Evolutionary conservation across 345 rosid species (phyloP).

Genomic region (Excoecaria agallocha): DNA sequence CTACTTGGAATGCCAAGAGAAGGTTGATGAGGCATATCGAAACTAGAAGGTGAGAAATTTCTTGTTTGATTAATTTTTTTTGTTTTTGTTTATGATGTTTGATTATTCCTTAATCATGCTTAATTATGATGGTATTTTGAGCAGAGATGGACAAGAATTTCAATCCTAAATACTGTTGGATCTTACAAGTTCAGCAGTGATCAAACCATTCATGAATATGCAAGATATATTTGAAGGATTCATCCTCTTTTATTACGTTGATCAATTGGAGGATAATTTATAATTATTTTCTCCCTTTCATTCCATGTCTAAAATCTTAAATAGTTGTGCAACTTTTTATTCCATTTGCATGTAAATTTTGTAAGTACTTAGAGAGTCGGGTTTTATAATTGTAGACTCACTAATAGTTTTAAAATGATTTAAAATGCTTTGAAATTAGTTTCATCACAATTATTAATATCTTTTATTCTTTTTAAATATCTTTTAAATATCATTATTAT

Average conservation of each 20-base stretch:
- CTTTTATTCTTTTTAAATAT: too few relatives aligned
- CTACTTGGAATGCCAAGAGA: constrained; percentile 56
- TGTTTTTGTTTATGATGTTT: neutral
- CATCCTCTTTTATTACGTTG: constrained; percentile 41
- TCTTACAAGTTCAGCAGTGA: constrained; percentile 64
- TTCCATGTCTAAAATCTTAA: too few relatives aligned
- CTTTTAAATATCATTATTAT: too few relatives aligned
- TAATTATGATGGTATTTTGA: neutral
- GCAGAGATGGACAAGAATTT: constrained; percentile 61
- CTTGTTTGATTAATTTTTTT: neutral
- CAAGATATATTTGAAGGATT: constrained; percentile 54
- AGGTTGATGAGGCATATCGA: constrained; percentile 52
- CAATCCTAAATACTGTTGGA: constrained; percentile 60
- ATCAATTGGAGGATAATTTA: neutral
- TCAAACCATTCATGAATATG: constrained; percentile 55
- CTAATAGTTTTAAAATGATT: too few relatives aligned
- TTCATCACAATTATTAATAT: too few relatives aligned
- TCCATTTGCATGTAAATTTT: too few relatives aligned
- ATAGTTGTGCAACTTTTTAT: too few relatives aligned
- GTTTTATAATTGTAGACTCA: too few relatives aligned
- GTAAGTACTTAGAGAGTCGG: too few relatives aligned
- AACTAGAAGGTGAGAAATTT: constrained; percentile 44
- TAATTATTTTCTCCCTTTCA: too few relatives aligned
- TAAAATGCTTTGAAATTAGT: too few relatives aligned
- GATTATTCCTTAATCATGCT: neutral